Evolutionary conservation across 768 basidiomycete species (phyloP).

Genomic region (Pholiota molesta): DNA sequence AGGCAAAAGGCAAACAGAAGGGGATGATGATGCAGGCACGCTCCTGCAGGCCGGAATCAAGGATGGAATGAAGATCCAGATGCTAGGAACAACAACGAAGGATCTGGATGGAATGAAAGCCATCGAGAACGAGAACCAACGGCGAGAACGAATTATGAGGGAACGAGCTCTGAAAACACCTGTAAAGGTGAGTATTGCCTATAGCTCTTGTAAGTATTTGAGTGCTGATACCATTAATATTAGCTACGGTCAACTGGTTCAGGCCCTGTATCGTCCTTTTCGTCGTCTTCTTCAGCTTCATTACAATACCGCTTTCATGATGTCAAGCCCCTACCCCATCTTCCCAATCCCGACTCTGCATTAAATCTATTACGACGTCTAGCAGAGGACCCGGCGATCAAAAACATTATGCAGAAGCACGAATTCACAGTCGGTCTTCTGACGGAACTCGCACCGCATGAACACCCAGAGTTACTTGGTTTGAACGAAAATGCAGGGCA

Average conservation of each 20-base stretch:
- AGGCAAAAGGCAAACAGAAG: slow-evolving; percentile 51
- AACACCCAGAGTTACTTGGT: slow-evolving; percentile 70
- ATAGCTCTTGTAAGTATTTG: neutral
- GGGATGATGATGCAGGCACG: slow-evolving; percentile 28
- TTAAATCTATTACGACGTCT: slow-evolving; percentile 56
- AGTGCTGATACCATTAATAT: neutral
- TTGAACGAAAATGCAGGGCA: slow-evolving; percentile 66
- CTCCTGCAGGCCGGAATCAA: slow-evolving; percentile 55
- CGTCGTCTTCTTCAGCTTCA: slow-evolving; percentile 33
- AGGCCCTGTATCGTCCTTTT: slow-evolving; percentile 22
- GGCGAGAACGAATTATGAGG: slow-evolving; percentile 57
- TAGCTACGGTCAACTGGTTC: slow-evolving; percentile 62
- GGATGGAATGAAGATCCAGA: slow-evolving; percentile 66
- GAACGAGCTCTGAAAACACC: slow-evolving; percentile 61
- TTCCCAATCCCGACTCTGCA: slow-evolving; percentile 65
- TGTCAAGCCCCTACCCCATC: slow-evolving; percentile 60
- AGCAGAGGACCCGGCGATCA: slow-evolving; percentile 71
- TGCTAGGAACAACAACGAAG: slow-evolving; percentile 66
- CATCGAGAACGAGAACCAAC: slow-evolving; percentile 60
- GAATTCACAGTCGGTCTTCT: slow-evolving; percentile 67
- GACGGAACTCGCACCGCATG: slow-evolving; percentile 80
- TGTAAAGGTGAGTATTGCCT: slow-evolving; percentile 50
- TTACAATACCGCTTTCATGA: slow-evolving; percentile 65
- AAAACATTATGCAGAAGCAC: slow-evolving; percentile 72
- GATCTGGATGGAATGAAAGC: slow-evolving; percentile 59